Percentiles rank a stretch among this genome's conserved stretches.
Evolutionary conservation across 1,139 yeast species (phyloP).

Genomic region (Hemisphaericaspora subhashii): DNA sequence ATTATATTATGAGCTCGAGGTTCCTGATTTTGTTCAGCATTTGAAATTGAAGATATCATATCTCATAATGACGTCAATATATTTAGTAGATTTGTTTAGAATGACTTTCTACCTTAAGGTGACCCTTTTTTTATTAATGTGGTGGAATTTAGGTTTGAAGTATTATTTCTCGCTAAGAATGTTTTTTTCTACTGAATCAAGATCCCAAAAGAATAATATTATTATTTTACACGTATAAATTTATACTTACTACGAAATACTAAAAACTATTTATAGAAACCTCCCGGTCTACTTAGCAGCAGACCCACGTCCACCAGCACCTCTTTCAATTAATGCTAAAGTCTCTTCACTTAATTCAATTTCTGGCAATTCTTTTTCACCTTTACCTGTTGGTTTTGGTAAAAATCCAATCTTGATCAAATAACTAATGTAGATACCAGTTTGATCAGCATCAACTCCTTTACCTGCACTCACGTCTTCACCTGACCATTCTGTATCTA

Average conservation of each 20-base stretch:
- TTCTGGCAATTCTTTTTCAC: slow-evolving; percentile 54
- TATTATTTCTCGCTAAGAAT: too few relatives aligned
- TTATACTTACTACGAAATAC: not conserved
- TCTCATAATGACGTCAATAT: not conserved
- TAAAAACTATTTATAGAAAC: slow-evolving; percentile 4
- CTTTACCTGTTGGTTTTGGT: slow-evolving; percentile 52
- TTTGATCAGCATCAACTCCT: slow-evolving; percentile 66
- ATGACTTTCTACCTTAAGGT: not conserved
- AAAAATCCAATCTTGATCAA: slow-evolving; percentile 78
- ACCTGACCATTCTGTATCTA: slow-evolving; percentile 64
- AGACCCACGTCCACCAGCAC: slow-evolving; percentile 86
- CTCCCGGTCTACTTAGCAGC: slow-evolving; percentile 50
- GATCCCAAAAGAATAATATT: too few relatives aligned
- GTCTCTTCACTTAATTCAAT: slow-evolving; percentile 58
- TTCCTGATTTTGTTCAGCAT: not conserved
- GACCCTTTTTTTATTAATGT: too few relatives aligned
- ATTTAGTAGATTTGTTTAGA: not conserved
- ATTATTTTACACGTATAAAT: too few relatives aligned
- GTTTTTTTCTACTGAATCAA: too few relatives aligned
- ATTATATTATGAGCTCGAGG: too few relatives aligned
- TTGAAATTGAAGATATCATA: not conserved
- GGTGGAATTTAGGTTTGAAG: too few relatives aligned
- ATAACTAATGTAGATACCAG: slow-evolving; percentile 80
- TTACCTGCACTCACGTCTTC: slow-evolving; percentile 64
- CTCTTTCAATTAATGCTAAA: slow-evolving; percentile 62